Percentiles rank a stretch among this genome's conserved stretches.
Conservation (phyloP, 148 eudicot species). For the Nepenthes gracilis region DNA sequence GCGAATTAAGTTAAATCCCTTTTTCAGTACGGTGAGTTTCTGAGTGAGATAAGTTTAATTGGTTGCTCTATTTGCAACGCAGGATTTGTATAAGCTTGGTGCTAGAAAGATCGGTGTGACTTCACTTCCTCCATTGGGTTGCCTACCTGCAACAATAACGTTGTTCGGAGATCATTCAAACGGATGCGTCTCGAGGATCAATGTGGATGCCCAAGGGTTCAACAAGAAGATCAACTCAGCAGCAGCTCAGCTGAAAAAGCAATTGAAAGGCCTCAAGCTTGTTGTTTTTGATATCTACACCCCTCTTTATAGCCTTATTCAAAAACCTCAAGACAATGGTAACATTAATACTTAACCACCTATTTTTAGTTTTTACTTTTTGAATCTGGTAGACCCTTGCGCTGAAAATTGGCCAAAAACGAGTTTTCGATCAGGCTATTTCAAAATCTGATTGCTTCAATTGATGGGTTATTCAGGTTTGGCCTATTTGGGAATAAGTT, state of each 20-base stretch:
- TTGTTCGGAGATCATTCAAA: conserved; percentile 47
- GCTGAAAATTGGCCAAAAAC: not conserved
- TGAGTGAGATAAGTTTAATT: too few species aligned
- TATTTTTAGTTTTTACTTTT: not conserved
- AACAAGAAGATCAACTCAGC: conserved; percentile 77
- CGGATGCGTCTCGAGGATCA: conserved; percentile 63
- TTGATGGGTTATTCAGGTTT: too few species aligned
- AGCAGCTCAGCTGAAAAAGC: conserved; percentile 39
- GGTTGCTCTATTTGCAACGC: not conserved
- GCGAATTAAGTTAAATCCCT: too few species aligned
- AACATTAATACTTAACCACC: conserved; percentile 1
- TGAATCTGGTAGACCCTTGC: not conserved
- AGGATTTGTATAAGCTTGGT: conserved; percentile 66
- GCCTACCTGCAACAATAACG: conserved; percentile 59
- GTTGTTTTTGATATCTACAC: conserved; percentile 75
- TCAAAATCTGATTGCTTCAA: too few species aligned
- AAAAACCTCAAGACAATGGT: conserved; percentile 59
- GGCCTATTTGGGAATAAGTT: too few species aligned
- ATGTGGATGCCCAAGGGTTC: conserved; percentile 58
- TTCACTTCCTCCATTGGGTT: conserved; percentile 90
- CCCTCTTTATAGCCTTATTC: conserved; percentile 62
- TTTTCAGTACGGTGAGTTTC: too few species aligned
- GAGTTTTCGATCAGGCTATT: too few species aligned
- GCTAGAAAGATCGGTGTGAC: conserved; percentile 93
- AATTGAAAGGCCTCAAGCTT: conserved; percentile 59